phyloP scores from a whole-genome alignment of 441 rosid genomes.

The Erysimum cheiri region DNA sequence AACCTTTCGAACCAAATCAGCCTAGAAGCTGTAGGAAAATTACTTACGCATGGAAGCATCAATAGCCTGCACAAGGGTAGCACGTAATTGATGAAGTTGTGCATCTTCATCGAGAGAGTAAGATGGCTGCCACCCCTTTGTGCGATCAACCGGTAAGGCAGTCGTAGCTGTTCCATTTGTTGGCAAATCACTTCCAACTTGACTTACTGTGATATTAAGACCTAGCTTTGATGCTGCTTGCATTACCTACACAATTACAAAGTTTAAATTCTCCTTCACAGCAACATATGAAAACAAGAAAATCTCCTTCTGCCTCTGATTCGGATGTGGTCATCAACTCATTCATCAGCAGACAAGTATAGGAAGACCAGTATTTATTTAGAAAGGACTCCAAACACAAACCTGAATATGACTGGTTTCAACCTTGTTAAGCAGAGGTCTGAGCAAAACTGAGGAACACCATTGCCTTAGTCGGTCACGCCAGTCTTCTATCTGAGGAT shows the following conservation, averaged over 20 bases:
- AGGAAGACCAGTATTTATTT: slow-evolving; percentile 1
- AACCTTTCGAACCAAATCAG: slow-evolving; percentile 7
- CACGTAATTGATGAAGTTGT: slow-evolving; percentile 76
- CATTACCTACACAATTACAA: slow-evolving; percentile 67
- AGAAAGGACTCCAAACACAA: slow-evolving; percentile 19
- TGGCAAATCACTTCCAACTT: slow-evolving; percentile 73
- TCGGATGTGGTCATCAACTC: slow-evolving; percentile 8
- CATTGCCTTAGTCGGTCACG: slow-evolving; percentile 94
- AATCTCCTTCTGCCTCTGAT: slow-evolving; percentile 19
- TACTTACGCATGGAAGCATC: slow-evolving; percentile 72
- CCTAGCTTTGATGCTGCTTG: slow-evolving; percentile 84
- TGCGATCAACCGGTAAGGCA: slow-evolving; percentile 62
- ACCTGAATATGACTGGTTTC: slow-evolving; percentile 95
- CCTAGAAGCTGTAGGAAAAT: slow-evolving; percentile 7
- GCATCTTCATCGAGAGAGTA: slow-evolving; percentile 86
- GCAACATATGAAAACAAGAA: slow-evolving; percentile 29
- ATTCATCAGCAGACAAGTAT: slow-evolving; percentile 17
- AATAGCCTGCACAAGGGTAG: slow-evolving; percentile 76
- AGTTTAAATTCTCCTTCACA: slow-evolving; percentile 4
- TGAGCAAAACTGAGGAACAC: slow-evolving; percentile 85
- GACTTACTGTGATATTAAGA: slow-evolving; percentile 66
- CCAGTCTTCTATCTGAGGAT: slow-evolving; percentile 95
- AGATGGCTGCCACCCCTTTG: slow-evolving; percentile 82
- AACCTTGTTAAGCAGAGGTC: slow-evolving; percentile 76
- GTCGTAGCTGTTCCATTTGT: slow-evolving; percentile 55